Base-by-base conservation (phyloP, 148 eudicot genomes). In the Nepenthes mirabilis region DNA sequence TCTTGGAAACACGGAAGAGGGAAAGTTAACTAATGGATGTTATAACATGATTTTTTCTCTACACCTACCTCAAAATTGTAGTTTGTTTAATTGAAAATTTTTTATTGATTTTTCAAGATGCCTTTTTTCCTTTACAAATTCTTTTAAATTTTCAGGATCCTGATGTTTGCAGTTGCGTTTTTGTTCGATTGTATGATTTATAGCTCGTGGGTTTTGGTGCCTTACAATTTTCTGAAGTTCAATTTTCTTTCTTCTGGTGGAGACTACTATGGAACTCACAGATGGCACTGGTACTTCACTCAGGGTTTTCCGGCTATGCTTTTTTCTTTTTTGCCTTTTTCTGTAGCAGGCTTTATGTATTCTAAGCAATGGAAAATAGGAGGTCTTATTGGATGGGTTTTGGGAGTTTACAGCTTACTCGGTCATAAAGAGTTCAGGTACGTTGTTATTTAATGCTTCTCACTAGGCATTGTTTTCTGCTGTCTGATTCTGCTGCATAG, bases 401-500 rank as follows among this genome's bases (percentile, higher is more conserved):
- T 93, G 69, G 91, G 81, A 58, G 61, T 93, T 72, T 93, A 93
- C 76, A 88, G 99, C 70, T 40, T 88, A 49, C 74, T 93, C 34
- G 99, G 96, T 34, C 99, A 93, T 83, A 93, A 93, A 70, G 99
- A 93, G 67, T 93, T 93, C 86, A 88, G 99, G 99, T 93, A 72
- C 53, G 6, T 45, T 55, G 34, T 57, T 50, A 51, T 50, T 60
- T 59, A 33, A 49, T 64, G 36, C 48, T 66, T 36, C 10, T 33
- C 1, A 8, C n/a, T 47, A 59, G 52, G 37, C 35, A 6, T 6
- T 12, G 7, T 53, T 60, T 43, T 48, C 43, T 32, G 1, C 36
- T 55, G 47, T 7, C 49, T 34, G 48, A 37, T 14, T 55, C 10
- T 35, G 33, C 47, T 45, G 33, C 60, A 33, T 35, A 9, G 13